Conservation (phyloP, 164 flowering plant genomes). For the Vitis amurensis region DNA sequence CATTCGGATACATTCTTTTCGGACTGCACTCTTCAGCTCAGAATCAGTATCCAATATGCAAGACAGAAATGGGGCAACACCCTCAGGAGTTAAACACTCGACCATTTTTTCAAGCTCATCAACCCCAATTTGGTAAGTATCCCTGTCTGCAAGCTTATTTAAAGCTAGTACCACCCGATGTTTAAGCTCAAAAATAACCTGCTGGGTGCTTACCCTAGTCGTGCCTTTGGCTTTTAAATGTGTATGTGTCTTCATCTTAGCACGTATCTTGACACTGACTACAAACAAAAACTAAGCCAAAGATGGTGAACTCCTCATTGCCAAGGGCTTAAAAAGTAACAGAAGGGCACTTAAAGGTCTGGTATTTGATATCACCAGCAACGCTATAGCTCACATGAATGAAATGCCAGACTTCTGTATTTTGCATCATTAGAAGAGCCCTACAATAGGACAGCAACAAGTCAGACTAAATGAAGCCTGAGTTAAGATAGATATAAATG, state of each 20-base stretch:
- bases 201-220: conserved; percentile 39
- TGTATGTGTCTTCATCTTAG: conserved; percentile 43
- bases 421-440: too few relatives aligned
- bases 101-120: conserved; percentile 77
- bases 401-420: too few relatives aligned
- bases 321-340: background rate
- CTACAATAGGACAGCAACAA: too few relatives aligned
- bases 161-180: conserved; percentile 62
- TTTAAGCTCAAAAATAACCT: conserved; percentile 62
- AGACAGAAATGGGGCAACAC: conserved; percentile 60
- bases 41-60: conserved; percentile 75
- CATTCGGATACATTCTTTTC: conserved; percentile 77
- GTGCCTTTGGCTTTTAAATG: conserved; percentile 39
- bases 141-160: conserved; percentile 84
- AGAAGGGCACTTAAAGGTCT: too few relatives aligned
- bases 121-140: conserved; percentile 74
- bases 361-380: too few relatives aligned
- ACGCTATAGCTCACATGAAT: too few relatives aligned
- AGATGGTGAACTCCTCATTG: background rate
- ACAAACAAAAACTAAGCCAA: background rate
- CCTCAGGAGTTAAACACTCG: conserved; percentile 62
- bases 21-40: conserved; percentile 69
- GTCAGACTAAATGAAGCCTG: too few relatives aligned
- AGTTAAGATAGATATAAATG: too few relatives aligned
- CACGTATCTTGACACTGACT: background rate